A percentile compares a stretch with the other conserved stretches of the same genome.
Evolutionary conservation across 805 yeast species (phyloP).

Genomic region (Cyberlindnera xylosilytica): DNA sequence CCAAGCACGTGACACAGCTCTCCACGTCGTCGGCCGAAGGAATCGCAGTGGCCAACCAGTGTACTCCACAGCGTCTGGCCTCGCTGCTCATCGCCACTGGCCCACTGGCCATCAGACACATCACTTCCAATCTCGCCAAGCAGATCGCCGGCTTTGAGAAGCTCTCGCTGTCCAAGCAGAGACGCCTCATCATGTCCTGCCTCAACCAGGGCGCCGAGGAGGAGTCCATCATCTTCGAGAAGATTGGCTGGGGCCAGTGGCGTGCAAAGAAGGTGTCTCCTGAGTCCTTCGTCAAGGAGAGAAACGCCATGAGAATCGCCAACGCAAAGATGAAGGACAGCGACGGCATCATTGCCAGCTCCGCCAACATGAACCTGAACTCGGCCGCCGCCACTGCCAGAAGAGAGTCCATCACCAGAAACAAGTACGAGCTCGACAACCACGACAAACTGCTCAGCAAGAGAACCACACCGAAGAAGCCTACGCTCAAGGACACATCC

Average conservation of each 20-base stretch:
- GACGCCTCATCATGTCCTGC: constrained; percentile 86
- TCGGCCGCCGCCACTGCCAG: constrained; percentile 17
- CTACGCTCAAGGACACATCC: constrained; percentile 14
- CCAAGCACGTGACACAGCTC: constrained; percentile 34
- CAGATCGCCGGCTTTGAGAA: constrained; percentile 80
- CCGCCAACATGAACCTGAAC: background rate
- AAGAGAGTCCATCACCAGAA: constrained; percentile 31
- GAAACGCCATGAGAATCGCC: constrained; percentile 39
- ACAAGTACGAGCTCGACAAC: constrained; percentile 26
- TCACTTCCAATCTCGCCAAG: constrained; percentile 70
- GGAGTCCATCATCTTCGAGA: constrained; percentile 67
- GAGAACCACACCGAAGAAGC: constrained; percentile 3
- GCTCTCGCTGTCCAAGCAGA: constrained; percentile 80
- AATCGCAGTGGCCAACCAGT: constrained; percentile 79
- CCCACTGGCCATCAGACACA: constrained; percentile 86
- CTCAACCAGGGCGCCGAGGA: constrained; percentile 67
- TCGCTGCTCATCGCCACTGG: constrained; percentile 68
- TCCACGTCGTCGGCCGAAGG: constrained; percentile 87
- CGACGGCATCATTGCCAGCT: constrained; percentile 6
- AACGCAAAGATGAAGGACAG: constrained; percentile 44
- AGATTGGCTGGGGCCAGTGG: constrained; percentile 99
- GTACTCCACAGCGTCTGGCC: constrained; percentile 77
- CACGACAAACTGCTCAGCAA: constrained; percentile 23
- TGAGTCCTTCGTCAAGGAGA: constrained; percentile 34
- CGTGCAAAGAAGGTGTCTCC: constrained; percentile 57